A percentile compares a stretch with the other conserved stretches of the same genome.
These are phyloP conservation scores for Tylopilus balloui DNA, from an alignment of 768 basidiomycete species.

Conservation along the genomic window DNA sequence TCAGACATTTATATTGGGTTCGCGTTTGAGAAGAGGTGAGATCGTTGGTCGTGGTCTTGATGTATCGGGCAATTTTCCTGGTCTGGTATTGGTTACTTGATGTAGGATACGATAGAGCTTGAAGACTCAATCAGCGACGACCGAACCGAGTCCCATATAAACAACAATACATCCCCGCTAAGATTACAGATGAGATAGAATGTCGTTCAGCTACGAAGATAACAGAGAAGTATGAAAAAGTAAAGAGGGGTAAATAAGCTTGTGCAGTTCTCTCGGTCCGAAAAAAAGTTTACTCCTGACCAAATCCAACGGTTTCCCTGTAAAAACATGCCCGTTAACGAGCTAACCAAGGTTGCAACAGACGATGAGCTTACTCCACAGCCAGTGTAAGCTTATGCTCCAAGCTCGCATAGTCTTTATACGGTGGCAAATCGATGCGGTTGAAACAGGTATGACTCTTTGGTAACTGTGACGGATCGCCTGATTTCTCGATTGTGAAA, in stretches of 20 bases:
- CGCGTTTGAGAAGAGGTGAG: constrained; percentile 71
- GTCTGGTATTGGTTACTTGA: constrained; percentile 5
- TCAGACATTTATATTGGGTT: constrained; percentile 93
- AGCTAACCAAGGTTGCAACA: constrained; percentile 4
- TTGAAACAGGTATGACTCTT: constrained; percentile 98
- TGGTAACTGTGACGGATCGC: constrained; percentile 92
- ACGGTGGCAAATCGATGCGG: constrained; percentile 94
- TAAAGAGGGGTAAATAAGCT: constrained; percentile 13
- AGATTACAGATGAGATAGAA: constrained; percentile 31
- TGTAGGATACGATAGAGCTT: constrained; percentile 1
- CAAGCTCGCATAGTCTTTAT: constrained; percentile 90
- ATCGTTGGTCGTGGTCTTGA: not conserved
- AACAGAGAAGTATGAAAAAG: not conserved
- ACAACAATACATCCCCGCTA: constrained; percentile 21
- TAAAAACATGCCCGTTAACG: constrained; percentile 14
- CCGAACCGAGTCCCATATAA: not conserved
- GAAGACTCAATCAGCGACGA: not conserved
- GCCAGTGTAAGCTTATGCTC: constrained; percentile 95
- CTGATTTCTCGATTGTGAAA: constrained; percentile 98
- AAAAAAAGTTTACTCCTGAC: constrained; percentile 66
- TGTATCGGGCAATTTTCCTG: constrained; percentile 4
- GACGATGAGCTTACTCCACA: constrained; percentile 66
- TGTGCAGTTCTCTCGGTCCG: not conserved
- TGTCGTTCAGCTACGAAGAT: constrained; percentile 13
- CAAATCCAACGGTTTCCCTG: constrained; percentile 92